Evolutionary conservation across 2,329 filamentous ascomycete genomes (phyloP), one percentile per base, ranked within the genome.

Genomic region (Microsporum ferrugineum): DNA sequence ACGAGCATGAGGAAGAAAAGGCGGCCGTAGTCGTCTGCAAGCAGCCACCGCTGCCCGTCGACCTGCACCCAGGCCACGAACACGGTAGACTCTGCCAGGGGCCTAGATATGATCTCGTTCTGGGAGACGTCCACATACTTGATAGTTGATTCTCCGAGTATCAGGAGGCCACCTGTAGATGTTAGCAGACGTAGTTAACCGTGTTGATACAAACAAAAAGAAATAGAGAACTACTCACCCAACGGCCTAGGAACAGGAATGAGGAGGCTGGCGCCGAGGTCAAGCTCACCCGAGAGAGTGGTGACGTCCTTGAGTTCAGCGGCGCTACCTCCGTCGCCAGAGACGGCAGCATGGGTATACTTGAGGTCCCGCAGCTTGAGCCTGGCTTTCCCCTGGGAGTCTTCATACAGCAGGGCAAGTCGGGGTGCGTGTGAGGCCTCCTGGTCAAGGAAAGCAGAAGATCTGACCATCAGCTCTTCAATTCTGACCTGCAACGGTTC

Each of bases 61-160:
- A 94, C 85, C 68, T 87, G 84, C 64, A 88, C 88, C 91, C 92
- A 99, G 1, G 90, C 85, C n/a, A 94, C 87, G 67, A 95, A 97
- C 39, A 96, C 86, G 2, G 88, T 90, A 0, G 91, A 83, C 61
- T 92, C 85, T 0, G 84, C 79, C 1, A 96, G 75, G 0, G 80
- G 76, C 6, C 85, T 80, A 17, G 85, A 83, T 10, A 90, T 81
- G 10, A 80, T 81, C 38, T 84, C 82, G 64, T 87, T 86, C 29
- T 77, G 88, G 38, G 88, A 80, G 63, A 90, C 88, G 68, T 96
- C 88, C 62, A 94, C 86, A 71, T 97, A 97, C 6, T 87, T 84
- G 62, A 99, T 82, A 1, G 86, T 85, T 0, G 89, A 95, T 74
- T 91, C 88, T 23, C 88, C 88, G 5, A 92, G 80, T 1, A 91